phyloP scores from a whole-genome alignment of 2,329 filamentous ascomycete genomes.

The Thielaviopsis ethacetica region DNA sequence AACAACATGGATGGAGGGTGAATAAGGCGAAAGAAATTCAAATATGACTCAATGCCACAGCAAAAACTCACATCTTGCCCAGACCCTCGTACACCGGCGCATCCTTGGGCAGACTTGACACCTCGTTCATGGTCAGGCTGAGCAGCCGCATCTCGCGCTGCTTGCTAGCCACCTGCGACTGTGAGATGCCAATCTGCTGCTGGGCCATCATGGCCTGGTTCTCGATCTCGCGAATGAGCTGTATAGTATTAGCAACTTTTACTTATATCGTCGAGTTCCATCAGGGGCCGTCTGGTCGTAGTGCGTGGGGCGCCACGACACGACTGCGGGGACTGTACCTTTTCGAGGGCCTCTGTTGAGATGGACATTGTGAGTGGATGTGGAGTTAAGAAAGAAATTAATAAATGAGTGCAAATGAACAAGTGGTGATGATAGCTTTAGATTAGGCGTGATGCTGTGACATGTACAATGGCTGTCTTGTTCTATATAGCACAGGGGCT shows the following conservation, averaged over 20 bases:
- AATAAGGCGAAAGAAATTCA: constrained; percentile 6
- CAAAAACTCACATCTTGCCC: constrained; percentile 69
- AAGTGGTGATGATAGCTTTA: background rate
- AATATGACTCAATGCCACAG: constrained; percentile 3
- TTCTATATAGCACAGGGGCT: background rate
- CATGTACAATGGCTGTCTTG: too few relatives aligned
- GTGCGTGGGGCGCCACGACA: background rate
- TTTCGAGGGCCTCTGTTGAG: constrained; percentile 82
- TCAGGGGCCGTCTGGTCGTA: background rate
- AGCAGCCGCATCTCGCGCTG: constrained; percentile 79
- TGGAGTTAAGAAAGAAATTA: background rate
- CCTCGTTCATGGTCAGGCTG: constrained; percentile 71
- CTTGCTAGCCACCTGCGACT: constrained; percentile 69
- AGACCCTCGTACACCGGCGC: constrained; percentile 87
- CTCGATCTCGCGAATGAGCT: constrained; percentile 91
- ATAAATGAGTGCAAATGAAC: background rate
- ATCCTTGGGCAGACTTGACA: constrained; percentile 55
- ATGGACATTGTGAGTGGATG: constrained; percentile 56
- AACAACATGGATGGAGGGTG: background rate
- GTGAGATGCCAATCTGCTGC: constrained; percentile 79
- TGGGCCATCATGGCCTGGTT: constrained; percentile 74
- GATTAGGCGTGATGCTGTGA: background rate
- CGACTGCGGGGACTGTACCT: constrained; percentile 39
- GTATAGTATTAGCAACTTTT: constrained; percentile 10
- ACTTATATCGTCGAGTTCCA: background rate